These are phyloP conservation scores for Didymellaceae sp. DNA, from an alignment of 2,329 filamentous ascomycete genomes.

Conservation along the genomic window DNA sequence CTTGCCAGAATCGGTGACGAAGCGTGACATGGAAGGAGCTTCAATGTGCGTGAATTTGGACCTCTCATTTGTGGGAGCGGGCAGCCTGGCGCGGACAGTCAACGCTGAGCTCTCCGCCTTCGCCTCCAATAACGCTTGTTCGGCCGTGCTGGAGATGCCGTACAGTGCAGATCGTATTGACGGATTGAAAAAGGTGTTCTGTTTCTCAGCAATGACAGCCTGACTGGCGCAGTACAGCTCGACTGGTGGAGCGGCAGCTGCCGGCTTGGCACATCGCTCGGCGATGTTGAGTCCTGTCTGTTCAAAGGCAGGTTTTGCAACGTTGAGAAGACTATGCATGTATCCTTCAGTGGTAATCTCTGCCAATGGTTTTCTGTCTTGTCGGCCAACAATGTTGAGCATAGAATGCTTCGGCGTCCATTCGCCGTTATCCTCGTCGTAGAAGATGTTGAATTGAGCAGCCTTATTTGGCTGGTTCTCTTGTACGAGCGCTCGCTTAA, in stretches of 20 bases:
- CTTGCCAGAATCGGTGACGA: conserved; percentile 97
- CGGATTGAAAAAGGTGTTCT: conserved; percentile 79
- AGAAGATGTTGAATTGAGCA: conserved; percentile 70
- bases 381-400: conserved; percentile 78
- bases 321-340: conserved; percentile 78
- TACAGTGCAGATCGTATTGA: conserved; percentile 77
- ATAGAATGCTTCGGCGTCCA: conserved; percentile 78
- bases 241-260: conserved; percentile 83
- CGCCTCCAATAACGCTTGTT: conserved; percentile 75
- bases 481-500: conserved; percentile 74
- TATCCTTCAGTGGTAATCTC: conserved; percentile 75
- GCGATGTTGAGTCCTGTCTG: conserved; percentile 76
- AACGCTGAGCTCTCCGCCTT: conserved; percentile 71
- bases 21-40: conserved; percentile 95
- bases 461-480: conserved; percentile 62
- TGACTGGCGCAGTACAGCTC: conserved; percentile 78
- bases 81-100: conserved; percentile 71
- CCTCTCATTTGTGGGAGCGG: conserved; percentile 79
- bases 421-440: conserved; percentile 68
- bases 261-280: conserved; percentile 81
- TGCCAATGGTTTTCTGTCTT: conserved; percentile 69
- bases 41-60: conserved; percentile 87
- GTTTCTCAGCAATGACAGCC: conserved; percentile 67
- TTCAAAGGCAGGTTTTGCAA: conserved; percentile 70
- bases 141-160: conserved; percentile 67